Evolutionary conservation across 1,139 yeast genomes (phyloP), one percentile per base, ranked within the genome.

Genomic region (Pichia sp.): DNA sequence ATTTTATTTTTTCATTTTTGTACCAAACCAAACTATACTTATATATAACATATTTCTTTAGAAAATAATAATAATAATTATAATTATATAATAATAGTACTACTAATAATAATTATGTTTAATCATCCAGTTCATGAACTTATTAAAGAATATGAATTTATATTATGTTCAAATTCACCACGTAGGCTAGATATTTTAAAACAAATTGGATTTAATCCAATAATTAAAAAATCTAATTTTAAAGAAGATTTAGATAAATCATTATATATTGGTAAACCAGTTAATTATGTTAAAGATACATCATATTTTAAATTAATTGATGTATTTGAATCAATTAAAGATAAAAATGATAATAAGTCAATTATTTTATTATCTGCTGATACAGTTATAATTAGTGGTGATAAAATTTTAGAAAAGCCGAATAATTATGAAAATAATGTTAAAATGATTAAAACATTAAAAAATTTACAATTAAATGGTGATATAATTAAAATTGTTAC

Each of bases 111-210:
- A 62, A 70, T 39, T 42, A 37, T 41, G 49, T 50, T 35, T 42
- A 57, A 40, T 57, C 49, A 46, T 8, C 11, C 28, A 2, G 48
- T 71, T 5, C 61, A 64, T 45, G 55, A 61, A 1, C 55, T 58
- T 37, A 53, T 74, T 4, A 29, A 51, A 3, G 40, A 52, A 3
- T 53, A 52, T 36, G 40, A 48, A 6, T 67, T 87, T 25, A 68
- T 87, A 2, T 69, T 92, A 12, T 97, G 96, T 1, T 87, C 96
- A 1, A 74, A 85, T 2, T 89, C 97, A 0, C 94, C 95, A 1
- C 71, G 97, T 50, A 67, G 98, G 46, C 65, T 68, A 44, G 86
- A 85, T 49, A 82, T 92, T 24, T 60, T 92, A 32, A 56, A 65
- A 16, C 81, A 84, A 56, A 65, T 90, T 54, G 89, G 89, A 0